Base-by-base conservation (phyloP, 768 basidiomycete species). In the Suillus cothurnatus region DNA sequence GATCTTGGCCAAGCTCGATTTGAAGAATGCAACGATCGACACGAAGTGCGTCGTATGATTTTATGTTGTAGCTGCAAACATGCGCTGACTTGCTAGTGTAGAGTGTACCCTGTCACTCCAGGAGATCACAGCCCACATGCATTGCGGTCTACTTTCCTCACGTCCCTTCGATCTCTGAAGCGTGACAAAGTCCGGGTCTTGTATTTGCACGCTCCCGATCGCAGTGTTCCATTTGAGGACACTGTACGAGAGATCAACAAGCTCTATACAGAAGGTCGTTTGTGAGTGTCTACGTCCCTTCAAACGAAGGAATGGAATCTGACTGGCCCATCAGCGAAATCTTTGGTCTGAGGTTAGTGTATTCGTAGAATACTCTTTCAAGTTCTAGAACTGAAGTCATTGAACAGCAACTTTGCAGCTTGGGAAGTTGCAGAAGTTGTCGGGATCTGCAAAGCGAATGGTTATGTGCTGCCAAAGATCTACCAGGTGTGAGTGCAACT, bases 371-470 rank as follows among this genome's bases (percentile, higher is more conserved):
- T 28, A 3, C 39, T 59, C 28, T 31, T 7, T 12, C 0, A 7
- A 28, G 19, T 59, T 59, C 26, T 6, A 14, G 9, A 6, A 28
- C 23, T 41, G n/a, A 31, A 59, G 12, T 2, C 28, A 59, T 8
- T 6, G 5, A 31, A 59, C 19, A 59, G 87, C 69, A 89, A 89
- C 72, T 89, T 79, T 49, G 64, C 73, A 1, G 81, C 86, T 0
- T 88, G 85, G 85, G 86, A 89, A 72, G 82, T 80, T 17, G 86
- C 86, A 4, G 86, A 88, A 68, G 80, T 88, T 31, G 83, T 87
- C 1, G 79, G 80, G 0, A 88, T 88, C 34, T 87, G 86, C 73
- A 83, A 78, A 59, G 76, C 78, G 4, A 85, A 86, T 26, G 82
- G 82, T 2, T 88, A 81, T 66, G 80, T 87, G 15, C 76, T 80